Conservation (phyloP, 305 asterid genomes). For the Andrographis paniculata region DNA sequence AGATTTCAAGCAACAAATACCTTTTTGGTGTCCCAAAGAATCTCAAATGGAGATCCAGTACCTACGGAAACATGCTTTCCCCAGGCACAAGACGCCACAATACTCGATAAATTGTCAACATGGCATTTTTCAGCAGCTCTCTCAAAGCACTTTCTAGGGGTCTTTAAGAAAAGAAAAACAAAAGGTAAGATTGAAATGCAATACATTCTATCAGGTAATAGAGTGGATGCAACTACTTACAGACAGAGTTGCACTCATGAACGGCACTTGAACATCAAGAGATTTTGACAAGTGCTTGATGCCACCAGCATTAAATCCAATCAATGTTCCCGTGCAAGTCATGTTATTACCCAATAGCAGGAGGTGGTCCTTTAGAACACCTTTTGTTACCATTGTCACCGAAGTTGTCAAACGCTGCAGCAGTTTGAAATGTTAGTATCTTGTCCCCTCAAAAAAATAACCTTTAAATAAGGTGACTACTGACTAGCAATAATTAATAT, state of each 20-base stretch:
- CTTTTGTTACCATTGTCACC: constrained; percentile 94
- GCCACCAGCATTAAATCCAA: constrained; percentile 95
- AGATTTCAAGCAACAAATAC: constrained; percentile 27
- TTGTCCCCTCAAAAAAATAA: not conserved
- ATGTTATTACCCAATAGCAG: constrained; percentile 84
- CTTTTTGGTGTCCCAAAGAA: constrained; percentile 86
- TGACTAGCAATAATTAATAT: constrained; percentile 2
- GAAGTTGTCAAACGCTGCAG: constrained; percentile 85
- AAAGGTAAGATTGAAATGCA: constrained; percentile 2
- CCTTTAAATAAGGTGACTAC: constrained; percentile 10
- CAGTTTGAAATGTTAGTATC: constrained; percentile 7
- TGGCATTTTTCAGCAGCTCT: constrained; percentile 96
- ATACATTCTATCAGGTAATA: constrained; percentile 11
- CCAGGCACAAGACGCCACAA: constrained; percentile 98
- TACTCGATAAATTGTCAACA: constrained; percentile 70
- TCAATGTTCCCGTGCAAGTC: constrained; percentile 84
- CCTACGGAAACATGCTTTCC: constrained; percentile 93
- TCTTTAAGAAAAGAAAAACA: constrained; percentile 33
- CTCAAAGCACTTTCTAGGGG: constrained; percentile 92
- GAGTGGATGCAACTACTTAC: constrained; percentile 38
- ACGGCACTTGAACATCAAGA: constrained; percentile 78
- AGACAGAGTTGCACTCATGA: constrained; percentile 81
- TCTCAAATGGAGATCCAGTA: constrained; percentile 87
- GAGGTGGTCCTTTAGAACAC: constrained; percentile 93
- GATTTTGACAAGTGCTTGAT: constrained; percentile 74